These are phyloP conservation scores for Calonectria multiphialidica DNA, from an alignment of 2,329 filamentous ascomycete species.

Conservation along the genomic window DNA sequence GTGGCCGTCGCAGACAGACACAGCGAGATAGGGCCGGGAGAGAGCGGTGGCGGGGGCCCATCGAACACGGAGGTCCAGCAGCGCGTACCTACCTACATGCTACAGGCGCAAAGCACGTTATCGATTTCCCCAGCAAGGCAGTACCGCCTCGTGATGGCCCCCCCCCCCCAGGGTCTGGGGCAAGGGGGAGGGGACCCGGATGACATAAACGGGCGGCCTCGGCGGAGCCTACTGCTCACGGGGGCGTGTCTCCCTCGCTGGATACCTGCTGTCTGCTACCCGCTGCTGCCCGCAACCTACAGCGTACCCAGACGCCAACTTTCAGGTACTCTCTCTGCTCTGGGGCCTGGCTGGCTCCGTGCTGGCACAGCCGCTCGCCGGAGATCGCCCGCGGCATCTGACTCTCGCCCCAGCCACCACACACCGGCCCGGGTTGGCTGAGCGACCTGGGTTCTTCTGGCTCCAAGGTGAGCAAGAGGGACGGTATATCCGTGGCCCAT, in stretches of 20 bases:
- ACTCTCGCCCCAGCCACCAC: conserved; percentile 33
- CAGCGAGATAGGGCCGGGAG: neutral
- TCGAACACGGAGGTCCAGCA: neutral
- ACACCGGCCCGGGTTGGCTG: conserved; percentile 41
- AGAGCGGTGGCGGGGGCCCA: neutral
- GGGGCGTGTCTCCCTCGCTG: conserved; percentile 23
- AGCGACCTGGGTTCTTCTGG: conserved; percentile 22
- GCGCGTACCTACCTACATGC: neutral
- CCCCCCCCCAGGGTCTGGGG: conserved; percentile 1
- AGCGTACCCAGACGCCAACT: conserved; percentile 3
- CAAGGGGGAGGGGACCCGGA: conserved; percentile 24
- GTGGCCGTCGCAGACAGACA: neutral
- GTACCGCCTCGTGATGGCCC: conserved; percentile 30
- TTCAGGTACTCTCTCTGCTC: conserved; percentile 1
- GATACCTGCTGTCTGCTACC: neutral
- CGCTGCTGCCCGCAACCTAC: neutral
- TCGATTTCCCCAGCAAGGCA: conserved; percentile 21
- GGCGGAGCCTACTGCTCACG: conserved; percentile 32
- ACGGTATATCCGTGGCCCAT: conserved; percentile 1
- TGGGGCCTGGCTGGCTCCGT: too few species aligned
- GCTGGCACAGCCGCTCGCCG: conserved; percentile 36
- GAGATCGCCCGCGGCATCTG: conserved; percentile 39
- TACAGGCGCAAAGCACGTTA: conserved; percentile 11
- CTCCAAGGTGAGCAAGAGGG: neutral
- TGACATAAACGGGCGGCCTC: conserved; percentile 41